phyloP scores from a whole-genome alignment of 2,329 filamentous ascomycete species.

The Xylariomycetidae sp. region DNA sequence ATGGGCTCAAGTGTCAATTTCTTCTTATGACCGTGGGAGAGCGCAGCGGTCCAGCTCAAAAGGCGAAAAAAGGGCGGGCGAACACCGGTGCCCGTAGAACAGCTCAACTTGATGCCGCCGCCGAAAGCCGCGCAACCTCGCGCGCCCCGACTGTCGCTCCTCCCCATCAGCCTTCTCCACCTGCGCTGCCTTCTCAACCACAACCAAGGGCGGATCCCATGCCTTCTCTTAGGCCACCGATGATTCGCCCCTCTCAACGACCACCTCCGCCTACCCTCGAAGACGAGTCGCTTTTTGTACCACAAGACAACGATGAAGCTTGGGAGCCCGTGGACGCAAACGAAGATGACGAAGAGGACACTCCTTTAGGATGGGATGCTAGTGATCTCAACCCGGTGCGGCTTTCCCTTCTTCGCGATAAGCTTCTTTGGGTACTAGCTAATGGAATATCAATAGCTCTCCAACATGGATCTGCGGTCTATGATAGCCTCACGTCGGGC shows the following conservation, averaged over 20 bases:
- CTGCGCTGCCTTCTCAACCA: too few species aligned
- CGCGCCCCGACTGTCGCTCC: constrained; percentile 25
- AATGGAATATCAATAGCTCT: constrained; percentile 36
- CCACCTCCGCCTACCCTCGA: constrained; percentile 54
- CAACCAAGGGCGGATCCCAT: constrained; percentile 35
- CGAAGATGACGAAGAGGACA: constrained; percentile 59
- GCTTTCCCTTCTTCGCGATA: constrained; percentile 6
- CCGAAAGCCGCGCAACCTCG: constrained; percentile 38
- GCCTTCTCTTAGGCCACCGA: constrained; percentile 22
- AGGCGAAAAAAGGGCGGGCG: constrained; percentile 37
- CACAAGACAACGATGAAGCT: constrained; percentile 60
- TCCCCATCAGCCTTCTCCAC: too few species aligned
- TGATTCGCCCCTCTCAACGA: constrained; percentile 45
- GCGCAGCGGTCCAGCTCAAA: constrained; percentile 43
- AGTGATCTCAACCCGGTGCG: constrained; percentile 60
- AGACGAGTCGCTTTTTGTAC: constrained; percentile 67
- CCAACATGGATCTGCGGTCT: constrained; percentile 39
- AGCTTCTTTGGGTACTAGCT: constrained; percentile 1
- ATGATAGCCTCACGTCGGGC: constrained; percentile 24
- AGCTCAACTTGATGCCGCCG: constrained; percentile 45
- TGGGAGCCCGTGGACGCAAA: constrained; percentile 66
- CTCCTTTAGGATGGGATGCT: constrained; percentile 70
- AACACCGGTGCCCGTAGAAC: constrained; percentile 36
- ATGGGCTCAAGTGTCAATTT: constrained; percentile 69
- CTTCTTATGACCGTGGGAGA: constrained; percentile 80